These are phyloP conservation scores for Microthyrium microscopicum DNA, from an alignment of 2,329 filamentous ascomycete genomes.

Conservation along the genomic window DNA sequence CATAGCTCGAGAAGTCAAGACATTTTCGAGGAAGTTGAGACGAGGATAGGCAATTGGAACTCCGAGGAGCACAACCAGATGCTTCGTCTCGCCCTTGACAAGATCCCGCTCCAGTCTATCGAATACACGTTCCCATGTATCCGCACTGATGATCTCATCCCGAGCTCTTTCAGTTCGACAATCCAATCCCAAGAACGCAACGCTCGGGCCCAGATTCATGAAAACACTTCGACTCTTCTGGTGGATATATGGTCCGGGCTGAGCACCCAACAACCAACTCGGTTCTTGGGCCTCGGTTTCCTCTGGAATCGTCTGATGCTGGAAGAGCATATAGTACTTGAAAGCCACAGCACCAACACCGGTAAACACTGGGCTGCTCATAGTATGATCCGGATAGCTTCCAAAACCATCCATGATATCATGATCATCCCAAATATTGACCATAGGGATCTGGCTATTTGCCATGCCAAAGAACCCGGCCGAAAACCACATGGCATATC, in stretches of 20 bases:
- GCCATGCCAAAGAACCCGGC: constrained; percentile 89
- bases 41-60: constrained; percentile 38
- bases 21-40: constrained; percentile 43
- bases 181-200: constrained; percentile 75
- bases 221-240: constrained; percentile 75
- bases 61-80: constrained; percentile 73
- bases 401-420: constrained; percentile 58
- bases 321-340: constrained; percentile 98
- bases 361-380: constrained; percentile 76
- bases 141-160: constrained; percentile 61
- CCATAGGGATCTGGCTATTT: constrained; percentile 88
- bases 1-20: constrained; percentile 69
- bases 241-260: constrained; percentile 77
- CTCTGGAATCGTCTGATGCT: constrained; percentile 73
- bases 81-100: constrained; percentile 67
- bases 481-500: constrained; percentile 91
- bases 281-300: constrained; percentile 75
- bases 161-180: constrained; percentile 81
- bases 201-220: constrained; percentile 60
- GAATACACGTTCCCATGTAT: constrained; percentile 75
- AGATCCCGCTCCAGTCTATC: constrained; percentile 73
- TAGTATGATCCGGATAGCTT: constrained; percentile 82
- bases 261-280: constrained; percentile 71
- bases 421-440: constrained; percentile 96
- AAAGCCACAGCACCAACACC: constrained; percentile 83